Evolutionary conservation across 495 filamentous ascomycete genomes (phyloP), one percentile per base, ranked within the genome.

Genomic region (Terfezia boudieri): DNA sequence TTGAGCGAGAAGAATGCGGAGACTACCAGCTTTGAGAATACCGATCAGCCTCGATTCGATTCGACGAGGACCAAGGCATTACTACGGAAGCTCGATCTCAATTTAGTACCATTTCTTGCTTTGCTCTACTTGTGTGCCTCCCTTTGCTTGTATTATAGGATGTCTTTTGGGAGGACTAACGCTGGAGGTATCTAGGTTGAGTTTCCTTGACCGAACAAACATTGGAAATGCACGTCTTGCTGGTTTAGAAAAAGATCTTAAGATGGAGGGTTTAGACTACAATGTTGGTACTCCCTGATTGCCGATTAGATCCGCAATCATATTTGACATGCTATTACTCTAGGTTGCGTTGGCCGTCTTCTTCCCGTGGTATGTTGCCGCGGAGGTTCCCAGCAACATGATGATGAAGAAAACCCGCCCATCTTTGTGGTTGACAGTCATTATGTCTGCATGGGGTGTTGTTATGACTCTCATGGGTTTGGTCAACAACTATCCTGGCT

Each of bases 151-250:
- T 12, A 37, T 55, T 6, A 62, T 60, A 58, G 53, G 36, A 50
- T 61, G 32, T 48, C 36, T 35, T 9, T 48, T 48, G 43, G 14
- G 43, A 20, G 5, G 8, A 48, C 43, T 48, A 48, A 48, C 8
- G 20, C 20, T 48, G 14, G 43, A 48, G 14, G 14, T 6, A 17
- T 56, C 52, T 38, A 66, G 60, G 10, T 67, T 73, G 32, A 69
- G 68, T 56, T 74, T 71, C 57, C 65, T 74, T 22, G 71, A 73
- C 63, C 73, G 79, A 32, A 81, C 78, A 5, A 84, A 85, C 61
- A 77, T 86, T 53, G 83, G 81, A 36, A 86, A 86, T 68, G 83
- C 82, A 2, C 79, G 80, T 57, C 71, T 86, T 37, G 78, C 73
- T 50, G 73, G 74, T 22, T 68, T 84, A 4, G 67, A 77, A 56